phyloP scores from a whole-genome alignment of 805 yeast species.

The Saccharomycopsis amapae region DNA sequence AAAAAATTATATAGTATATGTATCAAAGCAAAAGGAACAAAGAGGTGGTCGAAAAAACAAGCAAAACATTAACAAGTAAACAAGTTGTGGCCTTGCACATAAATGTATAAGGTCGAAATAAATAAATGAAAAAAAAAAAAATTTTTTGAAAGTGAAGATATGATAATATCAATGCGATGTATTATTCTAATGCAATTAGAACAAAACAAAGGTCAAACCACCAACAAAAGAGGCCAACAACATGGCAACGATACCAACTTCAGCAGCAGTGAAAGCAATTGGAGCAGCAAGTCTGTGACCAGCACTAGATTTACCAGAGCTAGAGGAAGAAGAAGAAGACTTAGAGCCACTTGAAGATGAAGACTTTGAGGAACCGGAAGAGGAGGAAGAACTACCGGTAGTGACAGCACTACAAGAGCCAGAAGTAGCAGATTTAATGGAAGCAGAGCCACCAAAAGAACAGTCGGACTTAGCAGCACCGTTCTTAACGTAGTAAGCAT shows the following conservation, averaged over 20 bases:
- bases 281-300: neutral
- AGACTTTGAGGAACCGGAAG: constrained; percentile 33
- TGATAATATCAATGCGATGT: neutral
- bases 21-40: no score
- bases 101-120: neutral
- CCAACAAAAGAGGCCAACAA: constrained; percentile 20
- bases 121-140: neutral
- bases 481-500: constrained; percentile 51
- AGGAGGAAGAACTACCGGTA: constrained; percentile 43
- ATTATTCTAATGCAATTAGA: neutral
- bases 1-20: no score
- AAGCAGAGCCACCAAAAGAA: constrained; percentile 64
- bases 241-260: constrained; percentile 12
- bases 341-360: constrained; percentile 32
- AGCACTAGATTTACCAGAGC: constrained; percentile 13
- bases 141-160: neutral
- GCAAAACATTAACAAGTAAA: no score
- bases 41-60: no score
- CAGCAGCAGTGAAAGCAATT: constrained; percentile 14
- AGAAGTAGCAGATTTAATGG: constrained; percentile 36
- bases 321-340: constrained; percentile 23
- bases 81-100: no score
- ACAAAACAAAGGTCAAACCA: constrained; percentile 16
- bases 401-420: constrained; percentile 45
- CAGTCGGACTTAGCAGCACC: constrained; percentile 47